Evolutionary conservation across 306 rosid genomes (phyloP).

Genomic region (Ammopiptanthus mongolicus): DNA sequence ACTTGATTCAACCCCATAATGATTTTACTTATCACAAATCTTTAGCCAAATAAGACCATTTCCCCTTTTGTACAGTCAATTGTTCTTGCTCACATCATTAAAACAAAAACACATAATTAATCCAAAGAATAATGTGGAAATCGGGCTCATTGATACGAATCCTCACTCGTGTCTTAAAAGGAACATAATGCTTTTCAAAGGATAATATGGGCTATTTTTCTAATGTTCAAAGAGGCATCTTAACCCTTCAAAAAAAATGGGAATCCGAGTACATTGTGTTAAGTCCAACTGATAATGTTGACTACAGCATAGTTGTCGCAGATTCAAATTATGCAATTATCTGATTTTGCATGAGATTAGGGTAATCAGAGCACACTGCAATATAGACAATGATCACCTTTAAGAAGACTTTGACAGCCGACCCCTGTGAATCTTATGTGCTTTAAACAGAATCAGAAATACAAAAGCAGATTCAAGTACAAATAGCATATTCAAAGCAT

Average conservation of each 20-base stretch:
- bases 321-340: background rate
- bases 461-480: background rate
- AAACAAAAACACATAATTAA: background rate
- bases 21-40: background rate
- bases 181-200: background rate
- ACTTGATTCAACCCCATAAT: background rate
- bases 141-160: background rate
- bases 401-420: too few relatives aligned
- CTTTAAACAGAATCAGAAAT: slow-evolving; percentile 15
- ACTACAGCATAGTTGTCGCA: background rate
- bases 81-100: too few relatives aligned
- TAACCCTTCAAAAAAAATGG: background rate
- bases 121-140: background rate
- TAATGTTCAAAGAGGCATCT: slow-evolving; percentile 5
- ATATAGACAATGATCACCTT: too few relatives aligned
- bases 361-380: too few relatives aligned
- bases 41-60: background rate
- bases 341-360: too few relatives aligned
- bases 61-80: background rate
- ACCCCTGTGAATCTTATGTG: background rate
- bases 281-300: background rate
- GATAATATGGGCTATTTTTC: background rate
- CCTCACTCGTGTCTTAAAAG: background rate
- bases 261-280: background rate
- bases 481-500: slow-evolving; percentile 1